phyloP scores from a whole-genome alignment of 352 stramenopile genomes.

The Pythium myriotylum region DNA sequence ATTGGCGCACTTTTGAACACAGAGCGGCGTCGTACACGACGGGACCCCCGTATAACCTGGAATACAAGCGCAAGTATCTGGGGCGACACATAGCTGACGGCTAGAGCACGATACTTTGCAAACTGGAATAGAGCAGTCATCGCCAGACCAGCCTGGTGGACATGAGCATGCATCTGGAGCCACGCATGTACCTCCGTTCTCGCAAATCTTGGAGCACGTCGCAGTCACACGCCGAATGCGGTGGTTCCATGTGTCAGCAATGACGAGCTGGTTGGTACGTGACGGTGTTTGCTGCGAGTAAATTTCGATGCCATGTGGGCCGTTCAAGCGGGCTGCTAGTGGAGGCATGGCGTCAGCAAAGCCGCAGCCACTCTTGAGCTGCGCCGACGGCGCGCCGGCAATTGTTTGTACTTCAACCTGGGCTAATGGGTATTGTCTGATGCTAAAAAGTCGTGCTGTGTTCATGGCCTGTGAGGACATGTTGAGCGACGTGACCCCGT shows the following conservation, averaged over 20 bases:
- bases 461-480: constrained; percentile 31
- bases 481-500: constrained; percentile 61
- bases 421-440: constrained; percentile 42
- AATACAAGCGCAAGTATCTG: constrained; percentile 91
- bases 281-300: constrained; percentile 58
- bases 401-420: constrained; percentile 91
- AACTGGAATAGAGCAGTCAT: constrained; percentile 87
- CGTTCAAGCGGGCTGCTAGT: constrained; percentile 76
- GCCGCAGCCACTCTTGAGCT: constrained; percentile 87
- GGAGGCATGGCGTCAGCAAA: constrained; percentile 86
- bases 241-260: constrained; percentile 95
- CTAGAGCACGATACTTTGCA: constrained; percentile 49
- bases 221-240: constrained; percentile 91
- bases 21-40: constrained; percentile 80
- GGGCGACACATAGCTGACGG: constrained; percentile 91
- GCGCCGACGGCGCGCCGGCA: constrained; percentile 79
- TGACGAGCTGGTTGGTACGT: constrained; percentile 71
- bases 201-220: constrained; percentile 92
- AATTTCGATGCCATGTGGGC: constrained; percentile 63
- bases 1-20: constrained; percentile 90
- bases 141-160: constrained; percentile 83
- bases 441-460: constrained; percentile 62
- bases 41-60: constrained; percentile 87
- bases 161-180: constrained; percentile 89
- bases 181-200: constrained; percentile 93